A percentile compares a stretch with the other conserved stretches of the same genome.
These are phyloP conservation scores for Puccinia polysora DNA, from an alignment of 1,284 basidiomycete genomes.

Conservation along the genomic window DNA sequence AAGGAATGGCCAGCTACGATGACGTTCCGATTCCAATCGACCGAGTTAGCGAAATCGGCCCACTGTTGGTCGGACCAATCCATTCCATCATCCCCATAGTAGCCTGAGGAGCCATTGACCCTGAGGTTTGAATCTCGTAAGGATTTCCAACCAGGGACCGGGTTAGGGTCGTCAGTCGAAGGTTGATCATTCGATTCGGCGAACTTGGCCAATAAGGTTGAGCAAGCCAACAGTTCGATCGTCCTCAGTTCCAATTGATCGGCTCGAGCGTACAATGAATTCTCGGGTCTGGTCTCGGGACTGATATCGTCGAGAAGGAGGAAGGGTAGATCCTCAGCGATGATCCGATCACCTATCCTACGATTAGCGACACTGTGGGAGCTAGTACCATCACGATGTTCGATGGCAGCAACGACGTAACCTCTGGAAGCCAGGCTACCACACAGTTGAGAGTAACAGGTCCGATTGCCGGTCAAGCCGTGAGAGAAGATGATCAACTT, in stretches of 20 bases:
- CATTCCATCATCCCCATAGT: slow-evolving; percentile 34
- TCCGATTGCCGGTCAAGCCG: slow-evolving; percentile 54
- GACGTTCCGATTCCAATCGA: slow-evolving; percentile 29
- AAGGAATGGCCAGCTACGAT: slow-evolving; percentile 40
- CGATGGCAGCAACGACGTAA: slow-evolving; percentile 57
- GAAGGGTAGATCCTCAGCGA: neutral
- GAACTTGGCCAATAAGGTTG: slow-evolving; percentile 8
- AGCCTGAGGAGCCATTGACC: slow-evolving; percentile 19
- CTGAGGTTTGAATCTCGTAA: slow-evolving; percentile 22
- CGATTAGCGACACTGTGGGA: slow-evolving; percentile 6
- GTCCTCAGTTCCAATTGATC: slow-evolving; percentile 28
- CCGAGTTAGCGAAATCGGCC: slow-evolving; percentile 2
- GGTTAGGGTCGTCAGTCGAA: no score
- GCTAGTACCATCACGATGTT: slow-evolving; percentile 51
- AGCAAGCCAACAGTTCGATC: slow-evolving; percentile 15
- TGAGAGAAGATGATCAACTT: slow-evolving; percentile 55
- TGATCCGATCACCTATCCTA: neutral
- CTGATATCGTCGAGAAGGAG: slow-evolving; percentile 26
- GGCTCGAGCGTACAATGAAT: slow-evolving; percentile 15
- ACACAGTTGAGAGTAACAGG: slow-evolving; percentile 56
- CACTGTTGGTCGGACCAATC: slow-evolving; percentile 31
- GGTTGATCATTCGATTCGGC: no score
- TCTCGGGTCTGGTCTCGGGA: slow-evolving; percentile 11
- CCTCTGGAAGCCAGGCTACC: slow-evolving; percentile 56
- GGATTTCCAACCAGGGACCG: slow-evolving; percentile 4